A percentile compares a stretch with the other conserved stretches of the same genome.
These are phyloP conservation scores for Dittrichia graveolens DNA, from an alignment of 129 eudicot species.

Conservation along the genomic window DNA sequence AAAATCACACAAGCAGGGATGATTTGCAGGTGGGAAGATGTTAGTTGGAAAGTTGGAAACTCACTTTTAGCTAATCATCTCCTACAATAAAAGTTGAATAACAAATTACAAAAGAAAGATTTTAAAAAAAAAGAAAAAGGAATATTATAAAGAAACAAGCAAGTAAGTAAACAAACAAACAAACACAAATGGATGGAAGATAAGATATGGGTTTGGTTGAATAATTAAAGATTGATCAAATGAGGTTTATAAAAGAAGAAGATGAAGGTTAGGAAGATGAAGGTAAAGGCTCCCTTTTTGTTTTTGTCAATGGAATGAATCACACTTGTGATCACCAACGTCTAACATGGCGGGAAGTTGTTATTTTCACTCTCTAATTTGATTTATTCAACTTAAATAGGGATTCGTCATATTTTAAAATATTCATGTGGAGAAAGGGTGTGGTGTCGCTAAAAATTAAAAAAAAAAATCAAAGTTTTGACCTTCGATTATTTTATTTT, in stretches of 20 bases:
- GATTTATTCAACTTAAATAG: neutral
- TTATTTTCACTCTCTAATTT: neutral
- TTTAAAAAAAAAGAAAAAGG: constrained; percentile 27
- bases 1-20: constrained; percentile 40
- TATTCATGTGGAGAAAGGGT: constrained; percentile 38
- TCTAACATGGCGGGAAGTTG: constrained; percentile 62
- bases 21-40: constrained; percentile 46
- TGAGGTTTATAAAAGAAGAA: constrained; percentile 45
- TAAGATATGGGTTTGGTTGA: constrained; percentile 61
- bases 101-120: constrained; percentile 16
- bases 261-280: constrained; percentile 74
- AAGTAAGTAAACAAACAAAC: constrained; percentile 44
- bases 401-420: neutral
- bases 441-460: constrained; percentile 24
- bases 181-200: constrained; percentile 39
- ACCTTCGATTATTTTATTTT: neutral
- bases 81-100: constrained; percentile 45
- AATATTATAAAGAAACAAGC: constrained; percentile 17
- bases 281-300: constrained; percentile 76
- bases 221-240: constrained; percentile 39
- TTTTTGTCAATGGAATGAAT: constrained; percentile 20
- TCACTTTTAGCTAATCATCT: constrained; percentile 48
- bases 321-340: constrained; percentile 53
- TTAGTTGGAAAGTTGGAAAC: constrained; percentile 53
- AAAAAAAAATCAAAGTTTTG: neutral